Evolutionary conservation across 345 rosid species (phyloP).

Genomic region (Hibiscus syriacus): DNA sequence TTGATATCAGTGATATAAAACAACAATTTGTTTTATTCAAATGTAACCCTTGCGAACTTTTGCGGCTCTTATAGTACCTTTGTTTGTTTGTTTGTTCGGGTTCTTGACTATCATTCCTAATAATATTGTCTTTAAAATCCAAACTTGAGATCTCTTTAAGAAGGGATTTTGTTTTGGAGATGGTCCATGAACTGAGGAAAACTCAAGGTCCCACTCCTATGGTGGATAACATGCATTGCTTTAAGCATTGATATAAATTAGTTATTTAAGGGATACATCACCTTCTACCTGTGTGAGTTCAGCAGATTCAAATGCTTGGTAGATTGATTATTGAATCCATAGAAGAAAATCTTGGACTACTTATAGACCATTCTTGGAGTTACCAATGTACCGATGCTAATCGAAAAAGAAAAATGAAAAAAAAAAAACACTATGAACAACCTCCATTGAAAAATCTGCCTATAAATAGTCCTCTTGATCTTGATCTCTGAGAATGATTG

Average conservation of each 20-base stretch:
- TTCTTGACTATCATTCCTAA: no score
- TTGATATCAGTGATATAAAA: no score
- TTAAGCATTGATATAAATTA: not conserved
- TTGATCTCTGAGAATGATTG: conserved; percentile 14
- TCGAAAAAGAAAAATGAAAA: not conserved
- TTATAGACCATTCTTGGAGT: not conserved
- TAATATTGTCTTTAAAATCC: no score
- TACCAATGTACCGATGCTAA: not conserved
- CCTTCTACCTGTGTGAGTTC: not conserved
- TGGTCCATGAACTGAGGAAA: not conserved
- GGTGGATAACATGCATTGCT: no score
- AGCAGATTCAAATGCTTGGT: not conserved
- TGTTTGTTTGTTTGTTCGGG: no score
- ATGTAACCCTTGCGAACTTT: no score
- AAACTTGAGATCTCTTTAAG: no score
- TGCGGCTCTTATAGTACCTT: no score
- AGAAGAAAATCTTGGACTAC: not conserved
- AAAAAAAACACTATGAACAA: conserved; percentile 14
- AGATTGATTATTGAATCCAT: not conserved
- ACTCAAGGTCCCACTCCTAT: not conserved
- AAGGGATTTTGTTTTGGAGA: no score
- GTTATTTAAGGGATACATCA: not conserved
- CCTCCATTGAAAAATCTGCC: conserved; percentile 25
- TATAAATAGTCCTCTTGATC: conserved; percentile 18
- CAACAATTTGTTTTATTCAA: no score